Evolutionary conservation across 2,329 filamentous ascomycete genomes (phyloP).

Genomic region (Proliferodiscus dingleyae): DNA sequence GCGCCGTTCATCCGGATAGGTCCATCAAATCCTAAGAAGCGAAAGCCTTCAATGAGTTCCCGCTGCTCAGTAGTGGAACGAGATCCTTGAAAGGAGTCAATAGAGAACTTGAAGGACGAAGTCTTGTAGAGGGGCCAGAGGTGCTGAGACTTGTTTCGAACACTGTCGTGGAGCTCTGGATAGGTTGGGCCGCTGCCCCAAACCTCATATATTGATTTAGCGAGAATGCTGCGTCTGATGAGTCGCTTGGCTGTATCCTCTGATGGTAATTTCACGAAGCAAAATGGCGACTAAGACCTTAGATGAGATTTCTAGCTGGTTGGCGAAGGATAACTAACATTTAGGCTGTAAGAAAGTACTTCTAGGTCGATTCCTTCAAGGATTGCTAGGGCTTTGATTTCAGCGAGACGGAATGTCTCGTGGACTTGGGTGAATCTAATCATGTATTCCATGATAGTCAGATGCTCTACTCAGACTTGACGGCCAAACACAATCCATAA

Average conservation of each 20-base stretch:
- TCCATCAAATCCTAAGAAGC: conserved; percentile 72
- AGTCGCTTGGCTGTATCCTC: conserved; percentile 60
- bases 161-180: conserved; percentile 60
- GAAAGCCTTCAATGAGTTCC: conserved; percentile 77
- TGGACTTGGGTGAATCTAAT: conserved; percentile 86
- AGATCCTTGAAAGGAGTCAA: conserved; percentile 79
- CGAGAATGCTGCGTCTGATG: conserved; percentile 72
- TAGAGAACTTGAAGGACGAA: conserved; percentile 72
- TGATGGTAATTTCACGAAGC: conserved; percentile 66
- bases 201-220: conserved; percentile 79
- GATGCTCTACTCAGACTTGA: neutral
- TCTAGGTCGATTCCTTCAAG: conserved; percentile 63
- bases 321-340: conserved; percentile 50
- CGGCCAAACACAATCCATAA: neutral
- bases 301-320: conserved; percentile 15
- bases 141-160: conserved; percentile 53
- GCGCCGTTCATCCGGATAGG: conserved; percentile 71
- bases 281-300: conserved; percentile 71
- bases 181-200: conserved; percentile 74
- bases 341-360: conserved; percentile 67
- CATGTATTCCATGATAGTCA: conserved; percentile 63
- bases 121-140: conserved; percentile 63
- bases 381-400: conserved; percentile 74
- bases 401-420: conserved; percentile 82
- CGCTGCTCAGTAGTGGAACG: conserved; percentile 58